Base-by-base conservation (phyloP, 345 rosid species). In the Combretum micranthum region DNA sequence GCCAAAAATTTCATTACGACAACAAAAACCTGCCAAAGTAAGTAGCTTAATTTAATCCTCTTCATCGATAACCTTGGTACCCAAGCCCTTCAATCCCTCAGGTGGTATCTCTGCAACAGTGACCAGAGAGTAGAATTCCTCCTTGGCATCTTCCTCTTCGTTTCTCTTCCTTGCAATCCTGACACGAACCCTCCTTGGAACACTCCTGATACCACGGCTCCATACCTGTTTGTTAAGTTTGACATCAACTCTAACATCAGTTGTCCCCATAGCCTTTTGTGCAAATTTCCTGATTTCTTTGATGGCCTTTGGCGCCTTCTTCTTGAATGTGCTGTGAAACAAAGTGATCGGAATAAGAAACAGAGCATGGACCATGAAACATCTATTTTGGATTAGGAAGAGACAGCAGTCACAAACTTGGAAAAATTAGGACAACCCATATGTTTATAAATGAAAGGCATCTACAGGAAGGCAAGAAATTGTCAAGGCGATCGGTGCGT, bases 221-320 rank as follows among this genome's bases (percentile, higher is more conserved):
- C 96, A 88, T 2, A 88, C 50, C 0, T 77, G 87, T 78, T 85
- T 83, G 90, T 88, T 88, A 45, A 88, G 75, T 76, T 88, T 88
- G 55, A 88, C 93, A 59, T 85, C 93, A 1, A 88, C 88, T 17
- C 96, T 81, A 0, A 83, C 88, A 54, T 85, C 90, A 21, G 72
- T 71, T 0, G 93, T 83, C 0, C 76, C 75, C 90, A 88, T 85
- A 1, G 84, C 90, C 65, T 85, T 83, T 55, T 88, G 87, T 0
- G 93, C 86, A 62, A 85, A 88, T 75, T 85, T 83, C 71, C 87
- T 83, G 49, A 87, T 79, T 57, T 85, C 96, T 75, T 87, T 87
- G 5, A 88, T 85, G 3, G 93, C 93, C 57, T 83, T 88, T 14
- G 96, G 90, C 22, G 96, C 96, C 78, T 85, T 85, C 93, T 88